Percentiles rank a stretch among this genome's conserved stretches.
Evolutionary conservation across 805 yeast genomes (phyloP).

Genomic region (Hanseniaspora thailandica): DNA sequence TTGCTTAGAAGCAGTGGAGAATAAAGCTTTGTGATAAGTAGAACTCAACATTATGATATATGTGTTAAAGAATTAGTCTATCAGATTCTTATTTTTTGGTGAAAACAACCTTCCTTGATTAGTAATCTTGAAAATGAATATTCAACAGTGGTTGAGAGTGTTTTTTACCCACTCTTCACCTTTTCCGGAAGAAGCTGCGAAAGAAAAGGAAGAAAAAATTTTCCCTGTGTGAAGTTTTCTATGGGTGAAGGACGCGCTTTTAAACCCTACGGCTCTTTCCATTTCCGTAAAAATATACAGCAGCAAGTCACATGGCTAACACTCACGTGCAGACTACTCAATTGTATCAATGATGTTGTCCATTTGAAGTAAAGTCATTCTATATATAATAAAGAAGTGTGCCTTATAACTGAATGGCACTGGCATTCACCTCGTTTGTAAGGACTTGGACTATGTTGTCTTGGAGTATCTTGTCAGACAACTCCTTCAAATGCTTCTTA

Average conservation of each 20-base stretch:
- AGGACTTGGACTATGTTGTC: conserved; percentile 78
- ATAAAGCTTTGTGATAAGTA: conserved; percentile 14
- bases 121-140: not conserved
- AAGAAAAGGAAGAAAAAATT: not conserved
- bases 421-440: conserved; percentile 80
- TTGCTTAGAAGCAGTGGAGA: conserved; percentile 16
- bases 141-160: not conserved
- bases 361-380: not conserved
- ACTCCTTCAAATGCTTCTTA: conserved; percentile 85
- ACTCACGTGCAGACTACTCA: too few species aligned
- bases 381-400: not conserved
- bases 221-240: not conserved
- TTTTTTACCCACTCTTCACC: not conserved
- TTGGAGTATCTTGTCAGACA: conserved; percentile 76
- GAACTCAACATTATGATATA: conserved; percentile 12
- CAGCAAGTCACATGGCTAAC: not conserved
- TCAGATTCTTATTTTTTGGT: not conserved
- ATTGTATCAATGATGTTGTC: too few species aligned
- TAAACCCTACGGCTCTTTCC: conserved; percentile 6
- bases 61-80: not conserved
- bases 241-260: not conserved
- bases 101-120: not conserved
- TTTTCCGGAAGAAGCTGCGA: too few species aligned
- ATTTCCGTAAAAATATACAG: not conserved
- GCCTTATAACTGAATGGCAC: conserved; percentile 45